Conservation (phyloP, 805 yeast species). For the Starmerella floris region DNA sequence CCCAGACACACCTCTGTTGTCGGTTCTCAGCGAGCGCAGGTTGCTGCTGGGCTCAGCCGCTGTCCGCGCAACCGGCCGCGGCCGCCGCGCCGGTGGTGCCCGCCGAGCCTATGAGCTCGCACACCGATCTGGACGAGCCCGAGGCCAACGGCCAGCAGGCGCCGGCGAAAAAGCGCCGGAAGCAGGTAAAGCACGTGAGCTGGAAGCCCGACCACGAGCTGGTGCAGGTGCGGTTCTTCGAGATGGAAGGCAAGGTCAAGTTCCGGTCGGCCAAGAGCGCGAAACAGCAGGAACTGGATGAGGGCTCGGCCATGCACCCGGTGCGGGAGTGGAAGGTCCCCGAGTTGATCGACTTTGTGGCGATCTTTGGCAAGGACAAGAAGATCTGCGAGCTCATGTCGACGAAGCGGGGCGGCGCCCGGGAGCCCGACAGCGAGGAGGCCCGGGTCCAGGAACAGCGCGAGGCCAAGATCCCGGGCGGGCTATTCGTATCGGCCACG, state of each 20-base stretch:
- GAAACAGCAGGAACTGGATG: slow-evolving; percentile 16
- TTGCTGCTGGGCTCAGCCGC: too few species aligned
- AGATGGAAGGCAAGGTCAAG: slow-evolving; percentile 18
- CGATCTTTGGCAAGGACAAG: slow-evolving; percentile 6
- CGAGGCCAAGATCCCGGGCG: slow-evolving; percentile 19
- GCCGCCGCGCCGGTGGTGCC: too few species aligned
- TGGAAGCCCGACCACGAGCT: slow-evolving; percentile 27
- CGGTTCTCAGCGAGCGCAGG: too few species aligned
- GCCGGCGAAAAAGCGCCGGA: slow-evolving; percentile 14
- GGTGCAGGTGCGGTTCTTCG: slow-evolving; percentile 25
- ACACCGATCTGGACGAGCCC: too few species aligned
- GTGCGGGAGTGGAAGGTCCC: slow-evolving; percentile 22
- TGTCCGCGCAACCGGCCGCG: too few species aligned
- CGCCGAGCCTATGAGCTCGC: too few species aligned
- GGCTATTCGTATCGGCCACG: slow-evolving; percentile 13
- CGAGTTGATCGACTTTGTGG: slow-evolving; percentile 14
- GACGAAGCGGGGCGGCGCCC: slow-evolving; percentile 25
- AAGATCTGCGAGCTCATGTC: slow-evolving; percentile 20
- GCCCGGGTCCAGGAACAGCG: slow-evolving; percentile 20
- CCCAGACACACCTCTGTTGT: too few species aligned
- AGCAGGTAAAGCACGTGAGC: slow-evolving; percentile 21
- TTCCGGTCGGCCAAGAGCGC: slow-evolving; percentile 18
- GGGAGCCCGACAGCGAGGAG: slow-evolving; percentile 23
- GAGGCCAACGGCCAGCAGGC: slow-evolving; percentile 1
- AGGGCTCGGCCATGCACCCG: slow-evolving; percentile 14